Evolutionary conservation across 441 rosid species (phyloP).

Genomic region (Jatropha podagrica): DNA sequence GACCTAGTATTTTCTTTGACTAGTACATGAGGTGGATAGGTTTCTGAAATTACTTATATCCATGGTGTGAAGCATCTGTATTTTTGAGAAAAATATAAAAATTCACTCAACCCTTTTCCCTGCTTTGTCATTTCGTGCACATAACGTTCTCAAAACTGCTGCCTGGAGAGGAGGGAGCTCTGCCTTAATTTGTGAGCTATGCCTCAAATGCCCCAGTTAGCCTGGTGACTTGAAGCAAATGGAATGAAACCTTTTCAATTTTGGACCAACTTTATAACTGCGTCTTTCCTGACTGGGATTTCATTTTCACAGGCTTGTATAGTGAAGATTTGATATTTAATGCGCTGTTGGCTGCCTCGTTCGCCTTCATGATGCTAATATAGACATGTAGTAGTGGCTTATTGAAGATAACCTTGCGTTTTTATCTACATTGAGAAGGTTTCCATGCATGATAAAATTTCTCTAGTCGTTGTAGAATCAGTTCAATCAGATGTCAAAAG

Average conservation of each 20-base stretch:
- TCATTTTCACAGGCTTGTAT: constrained; percentile 49
- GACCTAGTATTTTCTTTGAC: background rate
- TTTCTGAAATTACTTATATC: background rate
- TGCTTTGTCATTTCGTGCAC: background rate
- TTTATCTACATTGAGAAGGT: constrained; percentile 13
- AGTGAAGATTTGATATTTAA: constrained; percentile 30
- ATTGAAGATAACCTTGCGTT: constrained; percentile 9
- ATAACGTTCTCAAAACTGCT: background rate
- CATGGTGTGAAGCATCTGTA: background rate
- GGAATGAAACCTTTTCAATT: background rate
- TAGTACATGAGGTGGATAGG: background rate
- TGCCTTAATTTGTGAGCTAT: background rate
- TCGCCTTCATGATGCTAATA: constrained; percentile 26
- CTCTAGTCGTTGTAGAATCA: constrained; percentile 15
- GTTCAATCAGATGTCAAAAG: constrained; percentile 9
- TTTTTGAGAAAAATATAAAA: background rate
- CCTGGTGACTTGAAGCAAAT: background rate
- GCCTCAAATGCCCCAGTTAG: background rate
- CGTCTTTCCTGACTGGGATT: constrained; percentile 3
- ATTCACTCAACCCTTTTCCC: background rate
- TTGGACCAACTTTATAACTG: background rate
- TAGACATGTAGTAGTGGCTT: constrained; percentile 7
- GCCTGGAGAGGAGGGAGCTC: background rate
- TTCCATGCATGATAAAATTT: background rate
- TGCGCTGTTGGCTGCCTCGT: constrained; percentile 31